phyloP scores from a whole-genome alignment of 768 basidiomycete species.

The Lactarius pseudohatsudake region DNA sequence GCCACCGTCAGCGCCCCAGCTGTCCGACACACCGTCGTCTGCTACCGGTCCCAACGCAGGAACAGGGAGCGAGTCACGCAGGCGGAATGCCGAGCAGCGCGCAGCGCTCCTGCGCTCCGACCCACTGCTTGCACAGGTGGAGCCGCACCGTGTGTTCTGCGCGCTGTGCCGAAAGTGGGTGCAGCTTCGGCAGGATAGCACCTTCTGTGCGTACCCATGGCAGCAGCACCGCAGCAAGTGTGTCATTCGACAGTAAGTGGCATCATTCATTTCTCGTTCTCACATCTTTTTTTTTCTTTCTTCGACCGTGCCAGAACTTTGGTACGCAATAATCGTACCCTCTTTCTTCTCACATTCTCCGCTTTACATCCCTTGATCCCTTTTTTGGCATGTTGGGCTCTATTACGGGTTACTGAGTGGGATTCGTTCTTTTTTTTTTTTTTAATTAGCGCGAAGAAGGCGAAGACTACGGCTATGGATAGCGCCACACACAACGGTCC shows the following conservation, averaged over 20 bases:
- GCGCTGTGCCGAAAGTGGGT: slow-evolving; percentile 79
- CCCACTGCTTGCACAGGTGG: slow-evolving; percentile 62
- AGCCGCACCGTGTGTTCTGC: slow-evolving; percentile 67
- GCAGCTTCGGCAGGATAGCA: slow-evolving; percentile 73
- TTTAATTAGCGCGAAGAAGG: slow-evolving; percentile 32
- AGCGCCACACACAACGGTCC: slow-evolving; percentile 20
- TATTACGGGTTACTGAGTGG: not conserved
- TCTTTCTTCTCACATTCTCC: slow-evolving; percentile 10
- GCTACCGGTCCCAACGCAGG: slow-evolving; percentile 1
- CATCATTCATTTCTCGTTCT: slow-evolving; percentile 9
- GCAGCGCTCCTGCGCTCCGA: slow-evolving; percentile 70
- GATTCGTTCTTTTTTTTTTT: slow-evolving; percentile 14
- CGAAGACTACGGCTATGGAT: slow-evolving; percentile 18
- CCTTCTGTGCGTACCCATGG: slow-evolving; percentile 83
- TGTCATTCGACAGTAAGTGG: slow-evolving; percentile 63
- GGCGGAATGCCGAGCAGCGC: slow-evolving; percentile 77
- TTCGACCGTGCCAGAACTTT: slow-evolving; percentile 5
- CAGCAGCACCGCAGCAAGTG: slow-evolving; percentile 76
- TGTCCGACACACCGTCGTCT: slow-evolving; percentile 8
- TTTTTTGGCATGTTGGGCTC: slow-evolving; percentile 1
- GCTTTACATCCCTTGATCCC: not conserved
- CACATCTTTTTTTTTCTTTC: slow-evolving; percentile 4
- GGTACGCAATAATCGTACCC: not conserved
- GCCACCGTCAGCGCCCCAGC: not conserved
- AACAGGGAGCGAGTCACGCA: slow-evolving; percentile 54